Percentiles rank a stretch among this genome's conserved stretches.
phyloP scores from a whole-genome alignment of 768 basidiomycete genomes.

The Pleurotus cornucopiae region DNA sequence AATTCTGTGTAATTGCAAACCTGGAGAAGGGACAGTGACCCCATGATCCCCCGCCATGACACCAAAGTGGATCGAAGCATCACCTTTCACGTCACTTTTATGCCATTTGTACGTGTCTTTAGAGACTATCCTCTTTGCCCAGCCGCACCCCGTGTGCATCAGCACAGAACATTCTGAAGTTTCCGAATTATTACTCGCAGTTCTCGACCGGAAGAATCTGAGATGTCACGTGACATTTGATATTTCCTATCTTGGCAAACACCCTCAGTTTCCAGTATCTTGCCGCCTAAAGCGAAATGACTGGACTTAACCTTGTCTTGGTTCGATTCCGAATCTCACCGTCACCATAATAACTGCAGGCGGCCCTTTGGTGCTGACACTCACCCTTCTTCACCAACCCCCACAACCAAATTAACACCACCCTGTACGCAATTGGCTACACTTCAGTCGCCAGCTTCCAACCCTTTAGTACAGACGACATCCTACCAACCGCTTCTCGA shows the following conservation, averaged over 20 bases:
- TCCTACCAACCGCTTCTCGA: background rate
- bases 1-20: background rate
- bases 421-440: background rate
- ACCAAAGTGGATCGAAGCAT: constrained; percentile 6
- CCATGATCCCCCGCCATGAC: constrained; percentile 11
- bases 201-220: background rate
- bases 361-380: background rate
- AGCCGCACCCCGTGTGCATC: too few relatives aligned
- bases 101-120: background rate
- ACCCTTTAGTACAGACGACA: too few relatives aligned
- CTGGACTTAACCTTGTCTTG: background rate
- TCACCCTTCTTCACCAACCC: background rate
- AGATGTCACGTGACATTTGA: constrained; percentile 12
- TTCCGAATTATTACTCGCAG: too few relatives aligned
- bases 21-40: constrained; percentile 7
- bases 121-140: too few relatives aligned
- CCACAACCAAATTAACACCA: background rate
- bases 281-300: constrained; percentile 15
- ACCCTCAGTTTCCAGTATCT: constrained; percentile 22
- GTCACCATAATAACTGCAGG: background rate
- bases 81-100: constrained; percentile 10
- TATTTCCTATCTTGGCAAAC: constrained; percentile 27
- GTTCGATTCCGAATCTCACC: constrained; percentile 4
- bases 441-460: background rate
- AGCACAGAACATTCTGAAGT: too few relatives aligned